Evolutionary conservation across 1,284 basidiomycete genomes (phyloP).

Genomic region (Sporisorium iseilematis-ciliati): DNA sequence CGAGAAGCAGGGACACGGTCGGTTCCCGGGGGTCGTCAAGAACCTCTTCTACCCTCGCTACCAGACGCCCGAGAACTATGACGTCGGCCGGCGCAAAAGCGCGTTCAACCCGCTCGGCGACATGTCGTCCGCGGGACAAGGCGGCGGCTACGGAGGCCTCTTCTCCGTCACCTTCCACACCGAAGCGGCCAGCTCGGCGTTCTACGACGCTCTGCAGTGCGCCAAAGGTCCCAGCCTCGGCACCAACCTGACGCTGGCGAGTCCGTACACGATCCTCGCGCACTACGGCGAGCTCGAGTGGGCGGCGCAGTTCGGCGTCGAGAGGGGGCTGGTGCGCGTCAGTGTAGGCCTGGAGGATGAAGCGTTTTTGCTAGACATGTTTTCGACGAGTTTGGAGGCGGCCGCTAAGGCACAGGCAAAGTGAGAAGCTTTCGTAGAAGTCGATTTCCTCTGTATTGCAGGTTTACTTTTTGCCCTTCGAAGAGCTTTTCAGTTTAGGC

Average conservation of each 20-base stretch:
- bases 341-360: constrained; percentile 89
- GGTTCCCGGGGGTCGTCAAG: constrained; percentile 75
- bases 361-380: constrained; percentile 76
- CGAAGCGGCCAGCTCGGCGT: constrained; percentile 78
- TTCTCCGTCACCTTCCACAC: constrained; percentile 90
- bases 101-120: constrained; percentile 42
- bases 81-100: constrained; percentile 74
- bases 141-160: constrained; percentile 84
- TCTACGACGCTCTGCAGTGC: constrained; percentile 87
- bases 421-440: too few species aligned
- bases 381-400: constrained; percentile 78
- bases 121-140: constrained; percentile 6
- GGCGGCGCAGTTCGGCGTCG: constrained; percentile 89
- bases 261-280: constrained; percentile 91
- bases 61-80: constrained; percentile 79
- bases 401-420: constrained; percentile 71
- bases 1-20: constrained; percentile 30
- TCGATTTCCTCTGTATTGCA: not conserved
- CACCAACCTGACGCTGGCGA: constrained; percentile 94
- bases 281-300: constrained; percentile 93
- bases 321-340: constrained; percentile 84
- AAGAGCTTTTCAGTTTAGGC: constrained; percentile 33
- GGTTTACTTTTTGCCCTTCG: constrained; percentile 21
- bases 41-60: constrained; percentile 92
- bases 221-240: constrained; percentile 93